Evolutionary conservation across 2,329 filamentous ascomycete genomes (phyloP).

Genomic region (Endocalyx cinctus): DNA sequence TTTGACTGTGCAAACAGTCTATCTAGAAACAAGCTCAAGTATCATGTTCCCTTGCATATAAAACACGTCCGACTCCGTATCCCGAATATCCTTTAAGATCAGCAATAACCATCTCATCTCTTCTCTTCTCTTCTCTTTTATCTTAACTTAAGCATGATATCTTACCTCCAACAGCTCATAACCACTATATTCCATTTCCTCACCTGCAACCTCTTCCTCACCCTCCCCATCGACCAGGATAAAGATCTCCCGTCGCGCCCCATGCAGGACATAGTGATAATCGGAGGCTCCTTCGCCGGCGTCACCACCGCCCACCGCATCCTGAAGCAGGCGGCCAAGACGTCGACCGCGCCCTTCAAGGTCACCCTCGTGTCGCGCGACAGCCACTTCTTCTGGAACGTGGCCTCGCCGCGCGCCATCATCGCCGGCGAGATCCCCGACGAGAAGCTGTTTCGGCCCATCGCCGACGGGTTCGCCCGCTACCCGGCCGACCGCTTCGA

Average conservation of each 20-base stretch:
- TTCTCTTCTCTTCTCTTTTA: no score
- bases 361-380: conserved; percentile 14
- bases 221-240: neutral
- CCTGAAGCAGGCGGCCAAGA: conserved; percentile 17
- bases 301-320: conserved; percentile 25
- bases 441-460: conserved; percentile 14
- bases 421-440: conserved; percentile 12
- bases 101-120: no score
- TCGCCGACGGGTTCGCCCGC: conserved; percentile 9
- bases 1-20: no score
- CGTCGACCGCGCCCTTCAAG: conserved; percentile 30
- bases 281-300: conserved; percentile 26
- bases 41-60: no score
- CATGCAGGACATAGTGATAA: conserved; percentile 25
- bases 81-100: no score
- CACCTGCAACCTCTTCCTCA: neutral
- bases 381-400: conserved; percentile 18
- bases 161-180: conserved; percentile 1
- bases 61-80: no score
- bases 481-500: conserved; percentile 10
- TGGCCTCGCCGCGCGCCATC: conserved; percentile 12
- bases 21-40: no score
- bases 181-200: conserved; percentile 2
- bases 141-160: no score
- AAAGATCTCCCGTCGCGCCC: neutral